Percentiles rank a stretch among this genome's conserved stretches.
Conservation (phyloP, 352 stramenopile species). For the Phytophthora cryptogea region DNA sequence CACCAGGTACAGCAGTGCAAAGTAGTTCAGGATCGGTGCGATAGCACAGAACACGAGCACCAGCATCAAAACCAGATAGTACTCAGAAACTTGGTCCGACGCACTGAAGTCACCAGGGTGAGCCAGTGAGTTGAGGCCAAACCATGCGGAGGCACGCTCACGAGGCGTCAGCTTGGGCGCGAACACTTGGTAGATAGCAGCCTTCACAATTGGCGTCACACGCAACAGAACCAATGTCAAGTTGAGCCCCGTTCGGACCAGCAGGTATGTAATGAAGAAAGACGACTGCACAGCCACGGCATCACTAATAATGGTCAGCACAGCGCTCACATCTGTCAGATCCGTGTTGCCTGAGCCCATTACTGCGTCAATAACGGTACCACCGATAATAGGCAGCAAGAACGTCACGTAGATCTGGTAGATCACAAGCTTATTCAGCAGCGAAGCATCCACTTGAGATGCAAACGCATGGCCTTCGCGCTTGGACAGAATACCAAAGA, state of each 20-base stretch:
- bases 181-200: slow-evolving; percentile 73
- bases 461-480: slow-evolving; percentile 77
- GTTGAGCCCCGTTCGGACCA: slow-evolving; percentile 77
- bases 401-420: slow-evolving; percentile 87
- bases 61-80: slow-evolving; percentile 77
- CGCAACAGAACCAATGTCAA: slow-evolving; percentile 72
- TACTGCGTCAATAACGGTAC: slow-evolving; percentile 75
- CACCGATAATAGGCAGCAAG: slow-evolving; percentile 82
- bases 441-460: slow-evolving; percentile 63
- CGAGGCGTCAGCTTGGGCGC: slow-evolving; percentile 83
- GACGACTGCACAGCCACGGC: slow-evolving; percentile 76
- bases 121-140: slow-evolving; percentile 64
- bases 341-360: slow-evolving; percentile 56
- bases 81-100: slow-evolving; percentile 66
- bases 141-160: slow-evolving; percentile 67
- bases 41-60: slow-evolving; percentile 78
- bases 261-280: slow-evolving; percentile 82
- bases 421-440: slow-evolving; percentile 82
- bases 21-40: slow-evolving; percentile 82
- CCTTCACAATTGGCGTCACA: slow-evolving; percentile 75
- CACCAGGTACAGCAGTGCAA: slow-evolving; percentile 69
- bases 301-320: slow-evolving; percentile 63
- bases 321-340: slow-evolving; percentile 43
- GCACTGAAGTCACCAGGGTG: slow-evolving; percentile 63
- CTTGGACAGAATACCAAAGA: slow-evolving; percentile 82